A percentile compares a stretch with the other conserved stretches of the same genome.
phyloP scores from a whole-genome alignment of 345 rosid genomes.

The Euphorbia peplus region DNA sequence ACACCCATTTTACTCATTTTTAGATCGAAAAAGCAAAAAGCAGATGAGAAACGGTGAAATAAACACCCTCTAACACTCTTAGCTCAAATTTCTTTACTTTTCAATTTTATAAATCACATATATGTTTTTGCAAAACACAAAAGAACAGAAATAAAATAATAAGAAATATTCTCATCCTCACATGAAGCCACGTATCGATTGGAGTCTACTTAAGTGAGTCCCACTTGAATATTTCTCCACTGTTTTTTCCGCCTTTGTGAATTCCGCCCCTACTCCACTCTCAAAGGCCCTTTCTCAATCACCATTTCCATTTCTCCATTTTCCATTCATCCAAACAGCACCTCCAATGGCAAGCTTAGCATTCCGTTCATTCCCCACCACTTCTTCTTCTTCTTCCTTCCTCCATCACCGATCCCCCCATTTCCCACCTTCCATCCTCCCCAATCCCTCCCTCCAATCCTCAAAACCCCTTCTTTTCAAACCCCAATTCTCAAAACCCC shows the following conservation, averaged over 20 bases:
- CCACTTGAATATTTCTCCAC: not conserved
- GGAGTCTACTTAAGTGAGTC: not conserved
- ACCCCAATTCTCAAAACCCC: slow-evolving; percentile 22
- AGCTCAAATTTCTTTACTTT: no score
- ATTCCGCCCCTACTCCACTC: not conserved
- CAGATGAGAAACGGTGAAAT: no score
- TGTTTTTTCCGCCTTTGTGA: not conserved
- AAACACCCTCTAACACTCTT: no score
- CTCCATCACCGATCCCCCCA: slow-evolving; percentile 36
- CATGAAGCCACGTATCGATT: not conserved
- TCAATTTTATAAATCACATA: no score
- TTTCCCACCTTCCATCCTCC: slow-evolving; percentile 33
- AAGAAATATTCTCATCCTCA: slow-evolving; percentile 11
- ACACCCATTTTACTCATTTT: no score
- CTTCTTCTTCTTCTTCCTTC: slow-evolving; percentile 35
- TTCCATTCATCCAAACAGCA: slow-evolving; percentile 6
- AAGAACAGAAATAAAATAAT: no score
- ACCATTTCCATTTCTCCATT: not conserved
- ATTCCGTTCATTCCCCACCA: slow-evolving; percentile 48
- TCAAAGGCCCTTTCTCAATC: not conserved
- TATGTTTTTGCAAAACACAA: no score
- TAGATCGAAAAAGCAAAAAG: no score
- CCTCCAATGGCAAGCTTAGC: slow-evolving; percentile 67
- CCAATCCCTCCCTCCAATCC: slow-evolving; percentile 17
- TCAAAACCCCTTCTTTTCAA: slow-evolving; percentile 7